Evolutionary conservation across 1,284 basidiomycete species (phyloP), one percentile per base, ranked within the genome.

Genomic region (Ganoderma multipileum): DNA sequence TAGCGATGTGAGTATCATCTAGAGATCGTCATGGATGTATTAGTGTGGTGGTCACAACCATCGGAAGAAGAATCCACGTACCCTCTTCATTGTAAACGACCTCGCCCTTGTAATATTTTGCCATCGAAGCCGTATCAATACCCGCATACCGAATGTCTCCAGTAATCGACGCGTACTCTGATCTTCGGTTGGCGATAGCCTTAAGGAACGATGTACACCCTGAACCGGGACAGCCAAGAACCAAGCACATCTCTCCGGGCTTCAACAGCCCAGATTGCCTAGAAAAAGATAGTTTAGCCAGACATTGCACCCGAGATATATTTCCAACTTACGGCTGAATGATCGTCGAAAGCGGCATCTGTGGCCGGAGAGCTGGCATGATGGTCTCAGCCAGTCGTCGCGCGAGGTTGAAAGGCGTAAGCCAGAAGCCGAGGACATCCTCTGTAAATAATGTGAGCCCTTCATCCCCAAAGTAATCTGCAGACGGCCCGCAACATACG

Each of bases 31-130:
- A 30, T 12, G 26, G 28, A 3, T 20, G 18, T 2, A 23, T 30
- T 28, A 33, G 20, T 7, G 38, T 55, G 39, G 33, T 20, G 8
- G 9, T 23, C 26, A 30, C 39, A 12, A 42, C 7, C 3, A 36
- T 63, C 47, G 67, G 14, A 38, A 74, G 23, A 2, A 36, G 28
- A 47, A 33, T 6, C 36, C 63, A 55, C 79, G 59, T 58, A 88
- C 90, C 90, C 82, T 93, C 92, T 74, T 89, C 86, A 75, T 95
- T 95, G 80, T 95, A 97, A 20, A 92, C 89, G 16, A 95, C 93
- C 80, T 97, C 95, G 61, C 95, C 96, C 70, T 88, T 91, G 80
- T 91, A 93, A 67, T 83, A 78, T 71, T 89, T 89, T 1, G 82
- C 84, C 86, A 93, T 92, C 73, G 92, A 88, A 18, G 78, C 75